Base-by-base conservation (phyloP, 163 green algal species). In the Scenedesmus sp. region DNA sequence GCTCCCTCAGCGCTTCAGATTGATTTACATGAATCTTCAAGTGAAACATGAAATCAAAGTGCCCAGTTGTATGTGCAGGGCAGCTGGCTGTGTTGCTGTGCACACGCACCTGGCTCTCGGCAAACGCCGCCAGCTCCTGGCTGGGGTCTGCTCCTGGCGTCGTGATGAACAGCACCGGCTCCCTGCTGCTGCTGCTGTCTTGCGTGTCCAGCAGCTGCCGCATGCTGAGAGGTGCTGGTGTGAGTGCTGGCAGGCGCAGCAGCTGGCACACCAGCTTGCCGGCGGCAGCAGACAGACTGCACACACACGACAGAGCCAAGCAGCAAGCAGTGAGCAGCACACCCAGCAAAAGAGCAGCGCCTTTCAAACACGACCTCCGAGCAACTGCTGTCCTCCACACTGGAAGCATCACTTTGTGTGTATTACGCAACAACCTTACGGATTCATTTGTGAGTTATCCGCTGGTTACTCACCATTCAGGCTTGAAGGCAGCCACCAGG, bases 111-210 rank as follows among this genome's bases (percentile, higher is more conserved):
- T 89, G 87, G 0, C 46, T 35, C 24, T 92, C 88, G 1, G 96
- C 96, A 83, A 94, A 94, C 33, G 96, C 95, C 12, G 92, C 87
- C 30, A 98, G 95, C 94, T 98, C 96, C 73, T 96, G 92, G 73
- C 89, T 95, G 46, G 96, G 96, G 91, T 98, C 96, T 6, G 94
- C 94, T 18, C 96, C 96, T 6, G 95, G 93, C 5, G 94, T 96
- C 59, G 94, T 97, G 88, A 98, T 94, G 91, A 98, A 97, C 10
- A 98, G 93, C 16, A 97, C 30, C 37, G 96, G 95, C 89, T 96
- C 87, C 59, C 68, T 37, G 37, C 65, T 43, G 68, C 56, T 80
- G 43, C 86, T 68, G 26, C 78, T 83, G 89, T 91, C 87, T 94
- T 93, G 35, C 5, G 53, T 70, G 56, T 94, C 84, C 2, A 95